Percentiles rank a stretch among this genome's conserved stretches.
Conservation (phyloP, 768 basidiomycete genomes). For the Pulveroboletus frians region DNA sequence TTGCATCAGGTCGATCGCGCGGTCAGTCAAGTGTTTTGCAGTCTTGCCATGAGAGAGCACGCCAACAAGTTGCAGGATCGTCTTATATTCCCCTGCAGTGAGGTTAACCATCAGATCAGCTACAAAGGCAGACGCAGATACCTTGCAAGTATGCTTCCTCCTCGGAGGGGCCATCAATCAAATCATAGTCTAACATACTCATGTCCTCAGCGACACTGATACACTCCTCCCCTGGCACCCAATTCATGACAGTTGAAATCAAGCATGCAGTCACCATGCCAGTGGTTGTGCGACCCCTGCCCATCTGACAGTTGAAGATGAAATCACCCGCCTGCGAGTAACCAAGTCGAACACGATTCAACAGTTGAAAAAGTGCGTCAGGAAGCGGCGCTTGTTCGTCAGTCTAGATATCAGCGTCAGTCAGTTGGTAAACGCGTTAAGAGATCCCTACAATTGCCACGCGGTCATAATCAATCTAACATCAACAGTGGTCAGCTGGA, state of each 20-base stretch:
- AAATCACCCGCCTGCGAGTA: constrained; percentile 65
- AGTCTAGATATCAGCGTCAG: constrained; percentile 50
- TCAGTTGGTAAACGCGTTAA: background rate
- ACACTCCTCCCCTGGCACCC: constrained; percentile 42
- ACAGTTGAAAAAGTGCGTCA: constrained; percentile 71
- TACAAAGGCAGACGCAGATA: constrained; percentile 21
- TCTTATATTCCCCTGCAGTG: constrained; percentile 89
- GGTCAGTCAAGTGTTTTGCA: constrained; percentile 86
- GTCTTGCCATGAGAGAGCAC: constrained; percentile 88
- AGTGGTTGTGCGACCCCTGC: constrained; percentile 85
- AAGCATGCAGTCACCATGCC: constrained; percentile 92
- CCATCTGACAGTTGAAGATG: constrained; percentile 98
- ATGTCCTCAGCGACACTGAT: constrained; percentile 34
- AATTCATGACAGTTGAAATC: constrained; percentile 68
- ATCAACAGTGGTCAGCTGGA: constrained; percentile 1
- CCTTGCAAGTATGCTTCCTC: constrained; percentile 88
- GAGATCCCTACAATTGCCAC: constrained; percentile 66
- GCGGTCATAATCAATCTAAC: constrained; percentile 79
- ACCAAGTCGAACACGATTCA: constrained; percentile 63
- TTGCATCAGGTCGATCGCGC: constrained; percentile 87
- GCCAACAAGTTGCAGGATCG: constrained; percentile 88
- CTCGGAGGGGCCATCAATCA: constrained; percentile 79
- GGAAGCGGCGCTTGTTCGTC: constrained; percentile 97
- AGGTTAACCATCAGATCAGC: background rate
- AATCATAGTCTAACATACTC: constrained; percentile 48